Evolutionary conservation across 2,329 filamentous ascomycete genomes (phyloP).

Genomic region (Fusarium newnesense): DNA sequence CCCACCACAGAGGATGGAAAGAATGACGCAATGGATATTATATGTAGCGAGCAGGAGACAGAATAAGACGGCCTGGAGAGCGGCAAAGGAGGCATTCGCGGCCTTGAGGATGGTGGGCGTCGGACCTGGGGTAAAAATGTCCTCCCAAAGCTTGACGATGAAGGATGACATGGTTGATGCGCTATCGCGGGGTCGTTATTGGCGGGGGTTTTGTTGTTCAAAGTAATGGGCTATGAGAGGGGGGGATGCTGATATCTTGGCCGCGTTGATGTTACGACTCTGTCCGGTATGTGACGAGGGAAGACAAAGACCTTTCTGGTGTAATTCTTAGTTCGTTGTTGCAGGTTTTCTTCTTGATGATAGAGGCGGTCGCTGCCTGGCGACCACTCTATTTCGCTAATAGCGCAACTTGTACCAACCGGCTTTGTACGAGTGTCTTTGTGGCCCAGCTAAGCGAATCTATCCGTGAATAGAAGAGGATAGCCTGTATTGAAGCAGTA

Average conservation of each 20-base stretch:
- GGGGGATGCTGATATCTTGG: background rate
- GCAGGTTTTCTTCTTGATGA: constrained; percentile 14
- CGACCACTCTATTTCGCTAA: constrained; percentile 34
- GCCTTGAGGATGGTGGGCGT: constrained; percentile 89
- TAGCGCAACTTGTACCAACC: constrained; percentile 22
- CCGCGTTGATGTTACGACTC: constrained; percentile 5
- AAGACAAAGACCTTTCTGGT: background rate
- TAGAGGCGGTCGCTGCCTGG: constrained; percentile 39
- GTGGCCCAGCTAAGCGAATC: background rate
- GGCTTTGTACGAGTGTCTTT: constrained; percentile 15
- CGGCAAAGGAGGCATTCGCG: constrained; percentile 89
- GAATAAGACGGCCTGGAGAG: constrained; percentile 82
- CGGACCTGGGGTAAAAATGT: constrained; percentile 91
- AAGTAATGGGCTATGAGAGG: background rate
- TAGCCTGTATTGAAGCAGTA: background rate
- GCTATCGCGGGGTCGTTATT: constrained; percentile 24
- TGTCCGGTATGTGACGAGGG: background rate
- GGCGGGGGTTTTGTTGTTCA: constrained; percentile 10
- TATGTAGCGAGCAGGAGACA: constrained; percentile 81
- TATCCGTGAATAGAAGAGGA: constrained; percentile 12
- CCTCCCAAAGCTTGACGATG: constrained; percentile 84
- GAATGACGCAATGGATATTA: constrained; percentile 87
- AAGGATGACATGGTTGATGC: constrained; percentile 64
- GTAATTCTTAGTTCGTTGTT: constrained; percentile 13
- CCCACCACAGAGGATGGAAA: constrained; percentile 81